Evolutionary conservation across 345 rosid genomes (phyloP), one percentile per base, ranked within the genome.

Genomic region (Hirschfeldia incana): DNA sequence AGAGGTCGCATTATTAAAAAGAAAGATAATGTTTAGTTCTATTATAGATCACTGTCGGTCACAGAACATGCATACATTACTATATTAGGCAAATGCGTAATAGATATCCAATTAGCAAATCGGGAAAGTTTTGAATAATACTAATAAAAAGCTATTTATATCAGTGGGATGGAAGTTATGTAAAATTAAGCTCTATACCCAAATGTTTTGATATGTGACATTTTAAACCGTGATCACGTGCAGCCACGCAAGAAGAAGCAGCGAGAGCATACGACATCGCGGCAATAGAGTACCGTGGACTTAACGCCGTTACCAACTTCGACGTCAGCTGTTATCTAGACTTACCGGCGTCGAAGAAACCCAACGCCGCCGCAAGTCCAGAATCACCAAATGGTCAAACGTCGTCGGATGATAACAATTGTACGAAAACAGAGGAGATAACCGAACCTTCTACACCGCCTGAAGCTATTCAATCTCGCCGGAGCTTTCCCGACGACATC

Each of bases 201-300:
- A 27, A 42, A 32, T 29, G 8, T 75, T 69, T 55, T 8, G 28
- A 29, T 15, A 7, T 70, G 8, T 73, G 8, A 64, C 62, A 68
- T 16, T 62, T 79, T 5, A 53, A 61, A 28, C 67, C 62, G 0
- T 36, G 21, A 16, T 17, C n/a, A 62, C 60, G 69, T 75, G 46
- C 89, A 94, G 98, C 97, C 9, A 94, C 98, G 1, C 98, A 94
- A 78, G 98, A 92, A 83, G 98, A 94, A 88, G 98, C 97, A 16
- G 98, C 97, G 60, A 84, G 81, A 1, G 98, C 98, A 33, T 92
- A 94, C 55, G 98, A 94, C 72, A 85, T 94, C 86, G 98, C 98
- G 0, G 98, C 98, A 1, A 90, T 94, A 16, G 93, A 94, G 82
- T 89, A 94, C 78, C 94, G 98, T 33, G 97, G 98, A 49, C 82